phyloP scores from a whole-genome alignment of 208 protist species.

The Trypanosomatidae sp. region DNA sequence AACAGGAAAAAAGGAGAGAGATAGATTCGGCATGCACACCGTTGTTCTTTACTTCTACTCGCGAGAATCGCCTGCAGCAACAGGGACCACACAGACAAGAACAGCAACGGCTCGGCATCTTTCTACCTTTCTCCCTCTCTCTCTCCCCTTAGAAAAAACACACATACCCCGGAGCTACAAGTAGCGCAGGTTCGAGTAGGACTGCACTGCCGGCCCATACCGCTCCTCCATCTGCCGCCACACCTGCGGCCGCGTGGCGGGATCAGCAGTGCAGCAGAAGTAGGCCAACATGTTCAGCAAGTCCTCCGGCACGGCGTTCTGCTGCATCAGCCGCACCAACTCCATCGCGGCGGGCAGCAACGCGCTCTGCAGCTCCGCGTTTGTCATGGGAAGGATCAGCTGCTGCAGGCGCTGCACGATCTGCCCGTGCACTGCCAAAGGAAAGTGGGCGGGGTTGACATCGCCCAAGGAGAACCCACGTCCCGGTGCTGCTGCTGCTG shows the following conservation, averaged over 20 bases:
- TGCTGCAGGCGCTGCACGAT: slow-evolving; percentile 39
- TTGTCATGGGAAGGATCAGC: slow-evolving; percentile 34
- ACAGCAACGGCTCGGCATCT: too few species aligned
- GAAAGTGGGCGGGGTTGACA: slow-evolving; percentile 15
- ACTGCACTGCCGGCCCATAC: slow-evolving; percentile 43
- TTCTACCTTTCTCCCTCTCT: too few species aligned
- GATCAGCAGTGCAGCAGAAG: slow-evolving; percentile 43
- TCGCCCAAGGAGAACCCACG: slow-evolving; percentile 12
- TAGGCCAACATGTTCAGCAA: slow-evolving; percentile 43
- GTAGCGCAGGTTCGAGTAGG: slow-evolving; percentile 58
- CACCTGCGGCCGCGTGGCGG: slow-evolving; percentile 30
- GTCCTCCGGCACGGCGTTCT: slow-evolving; percentile 40
- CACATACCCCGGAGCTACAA: slow-evolving; percentile 23
- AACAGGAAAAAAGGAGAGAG: too few species aligned
- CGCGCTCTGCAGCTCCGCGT: slow-evolving; percentile 36
- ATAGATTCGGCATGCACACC: too few species aligned
- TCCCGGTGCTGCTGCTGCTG: slow-evolving; percentile 5
- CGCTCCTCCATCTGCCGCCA: slow-evolving; percentile 47
- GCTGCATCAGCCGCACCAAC: slow-evolving; percentile 50
- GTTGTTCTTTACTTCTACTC: too few species aligned
- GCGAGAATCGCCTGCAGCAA: too few species aligned
- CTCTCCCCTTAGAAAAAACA: too few species aligned
- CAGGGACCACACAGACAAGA: too few species aligned
- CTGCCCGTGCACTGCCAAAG: slow-evolving; percentile 17
- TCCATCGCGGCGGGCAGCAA: slow-evolving; percentile 55